Base-by-base conservation (phyloP, 2,329 filamentous ascomycete species). In the Trichophyton schoenleinii region DNA sequence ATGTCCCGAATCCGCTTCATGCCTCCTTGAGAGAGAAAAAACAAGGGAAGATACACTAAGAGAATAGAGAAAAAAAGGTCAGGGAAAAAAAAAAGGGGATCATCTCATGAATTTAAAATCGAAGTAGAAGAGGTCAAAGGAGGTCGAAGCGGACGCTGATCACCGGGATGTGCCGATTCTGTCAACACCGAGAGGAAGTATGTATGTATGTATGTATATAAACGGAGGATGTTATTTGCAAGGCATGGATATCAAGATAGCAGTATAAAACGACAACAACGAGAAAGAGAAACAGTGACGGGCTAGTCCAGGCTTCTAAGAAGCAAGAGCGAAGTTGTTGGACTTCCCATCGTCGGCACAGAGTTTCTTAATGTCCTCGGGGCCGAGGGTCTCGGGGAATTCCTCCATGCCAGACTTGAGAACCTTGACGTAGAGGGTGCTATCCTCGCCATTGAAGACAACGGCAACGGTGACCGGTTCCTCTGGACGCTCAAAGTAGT, bases 401-500 rank as follows among this genome's bases (percentile, higher is more conserved):
- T 68, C 64, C 49, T 66, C 62, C 18, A 59, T 62, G 61, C 75
- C 70, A n/a, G n/a, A n/a, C 59, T 75, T 70, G 18, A 84, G 71
- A 49, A 79, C 68, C 74, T 83, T 82, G 70, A 88, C 81, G 64
- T 80, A 78, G 59, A 85, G 79, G 28, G 75, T 75, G 31, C 76
- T 75, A 58, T 76, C 79, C 59, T 73, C 72, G 58, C 78, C 75
- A 66, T 81, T 77, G 68, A 88, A 83, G 60, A 88, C 76, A 48
- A 85, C 79, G 57, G 84, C 87, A 62, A 84, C 79, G 73, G 85
- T 89, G 70, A 88, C 80, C 64, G 77, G 80, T 42, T 72, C 74
- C 25, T 77, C 77, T 2, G 88, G 88, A 34, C 88, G 84, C 48
- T 78, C 74, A 71, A 92, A 87, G 75, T 85, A 91, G 73, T 91